Evolutionary conservation across 345 rosid genomes (phyloP), one percentile per base, ranked within the genome.

Genomic region (Syzygium grande): DNA sequence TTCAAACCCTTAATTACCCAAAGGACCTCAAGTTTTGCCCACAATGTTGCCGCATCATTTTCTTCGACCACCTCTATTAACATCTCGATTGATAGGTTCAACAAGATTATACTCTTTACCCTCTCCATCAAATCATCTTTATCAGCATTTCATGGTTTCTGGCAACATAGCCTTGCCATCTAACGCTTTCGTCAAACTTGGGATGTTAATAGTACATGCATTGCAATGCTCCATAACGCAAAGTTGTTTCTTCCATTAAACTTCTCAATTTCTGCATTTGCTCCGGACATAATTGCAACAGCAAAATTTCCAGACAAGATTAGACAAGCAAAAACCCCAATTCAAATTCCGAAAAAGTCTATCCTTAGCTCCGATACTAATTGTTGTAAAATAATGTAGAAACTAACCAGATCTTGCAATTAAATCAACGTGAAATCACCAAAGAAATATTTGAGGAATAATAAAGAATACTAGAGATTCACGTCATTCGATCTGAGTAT

Each of bases 121-220:
- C 43, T 68, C 46, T 30, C 23, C 23, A 17, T 68, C 79, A 30
- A 34, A 43, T 68, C 79, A 68, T 68, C 23, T 30, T 68, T 68
- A 68, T 2, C 0, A 1, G 79, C 43, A 68, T 68, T 30, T 68
- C 0, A 10, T 30, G 12, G 4, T 65, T 65, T 65, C 1, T 0
- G 1, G 1, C 78, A 65, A 65, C 78, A 8, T 65, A 15, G 41
- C 0, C 9, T 2, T 30, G 11, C 1, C 79, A 68, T 68, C 17
- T 38, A 30, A 16, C 1, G 22, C 11, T 2, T 68, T 34, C 2
- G 79, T 1, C 23, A 68, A 68, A 30, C 23, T 30, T 17, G 79
- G 41, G 43, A 16, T 17, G 22, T 30, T 38, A 30, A 68, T 30
- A 17, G 59, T 9, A 4, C 59, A 55, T 0, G 59, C 4, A 22